Conservation (phyloP, 306 rosid genomes). For the Lablab purpureus region DNA sequence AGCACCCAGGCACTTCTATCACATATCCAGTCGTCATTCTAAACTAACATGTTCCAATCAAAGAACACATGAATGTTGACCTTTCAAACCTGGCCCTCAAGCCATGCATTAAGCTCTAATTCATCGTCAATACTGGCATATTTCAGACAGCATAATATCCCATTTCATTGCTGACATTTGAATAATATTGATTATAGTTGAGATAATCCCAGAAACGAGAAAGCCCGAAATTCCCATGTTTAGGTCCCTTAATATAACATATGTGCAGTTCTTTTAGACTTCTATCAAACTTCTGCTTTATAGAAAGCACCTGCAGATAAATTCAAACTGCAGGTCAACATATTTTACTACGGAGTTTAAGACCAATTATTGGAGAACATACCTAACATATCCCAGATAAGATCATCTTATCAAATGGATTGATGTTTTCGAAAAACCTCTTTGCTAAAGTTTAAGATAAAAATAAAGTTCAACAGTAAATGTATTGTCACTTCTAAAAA, state of each 20-base stretch:
- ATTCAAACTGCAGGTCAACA: conserved; percentile 35
- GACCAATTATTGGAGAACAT: conserved; percentile 8
- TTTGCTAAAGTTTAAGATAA: conserved; percentile 24
- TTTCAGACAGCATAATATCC: conserved; percentile 46
- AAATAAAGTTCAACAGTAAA: no score
- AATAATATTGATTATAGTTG: conserved; percentile 74
- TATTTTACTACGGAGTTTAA: neutral
- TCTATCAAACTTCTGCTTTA: conserved; percentile 74
- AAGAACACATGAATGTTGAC: conserved; percentile 26
- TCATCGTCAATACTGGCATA: conserved; percentile 17
- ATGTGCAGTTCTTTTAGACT: conserved; percentile 74
- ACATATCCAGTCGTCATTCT: conserved; percentile 7
- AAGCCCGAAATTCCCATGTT: conserved; percentile 67
- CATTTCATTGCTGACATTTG: conserved; percentile 55
- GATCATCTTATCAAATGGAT: conserved; percentile 37
- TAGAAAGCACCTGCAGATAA: conserved; percentile 71
- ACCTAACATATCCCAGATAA: conserved; percentile 6
- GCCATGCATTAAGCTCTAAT: conserved; percentile 16
- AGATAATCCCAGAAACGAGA: conserved; percentile 88
- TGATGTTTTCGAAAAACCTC: conserved; percentile 30
- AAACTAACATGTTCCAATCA: conserved; percentile 10
- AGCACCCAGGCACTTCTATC: conserved; percentile 12
- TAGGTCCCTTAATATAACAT: conserved; percentile 73
- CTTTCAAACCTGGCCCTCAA: conserved; percentile 8
- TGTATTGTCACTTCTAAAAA: no score